A percentile compares a stretch with the other conserved stretches of the same genome.
Evolutionary conservation across 139 green algal genomes (phyloP).

Genomic region (Haematococcus sp.): DNA sequence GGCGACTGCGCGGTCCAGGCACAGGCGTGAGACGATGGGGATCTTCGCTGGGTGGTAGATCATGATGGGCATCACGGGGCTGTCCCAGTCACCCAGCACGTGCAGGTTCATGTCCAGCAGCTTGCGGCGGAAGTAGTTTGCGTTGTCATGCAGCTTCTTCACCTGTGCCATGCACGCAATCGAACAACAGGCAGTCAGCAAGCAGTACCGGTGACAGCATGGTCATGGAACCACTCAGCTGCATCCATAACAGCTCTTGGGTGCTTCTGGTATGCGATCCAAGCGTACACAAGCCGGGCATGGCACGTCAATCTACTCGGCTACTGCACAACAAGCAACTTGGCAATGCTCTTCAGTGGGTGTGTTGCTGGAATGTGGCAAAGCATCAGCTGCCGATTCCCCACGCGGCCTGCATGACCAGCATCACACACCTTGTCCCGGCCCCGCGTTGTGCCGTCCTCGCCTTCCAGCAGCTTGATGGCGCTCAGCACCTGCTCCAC

Average conservation of each 20-base stretch:
- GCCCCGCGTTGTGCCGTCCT: slow-evolving; percentile 48
- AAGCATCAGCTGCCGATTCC: too few relatives aligned
- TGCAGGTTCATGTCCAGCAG: slow-evolving; percentile 71
- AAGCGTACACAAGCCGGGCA: too few relatives aligned
- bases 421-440: slow-evolving; percentile 26
- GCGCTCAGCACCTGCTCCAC: slow-evolving; percentile 74
- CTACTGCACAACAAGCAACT: too few relatives aligned
- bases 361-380: too few relatives aligned
- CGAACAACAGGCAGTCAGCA: background rate
- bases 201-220: too few relatives aligned
- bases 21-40: slow-evolving; percentile 67
- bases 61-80: slow-evolving; percentile 98
- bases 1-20: slow-evolving; percentile 75
- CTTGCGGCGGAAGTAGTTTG: slow-evolving; percentile 86
- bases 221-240: too few relatives aligned
- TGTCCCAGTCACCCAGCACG: slow-evolving; percentile 93
- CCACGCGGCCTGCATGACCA: too few relatives aligned
- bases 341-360: too few relatives aligned
- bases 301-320: too few relatives aligned
- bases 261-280: too few relatives aligned
- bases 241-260: too few relatives aligned
- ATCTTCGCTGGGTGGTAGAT: slow-evolving; percentile 82
- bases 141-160: slow-evolving; percentile 82
- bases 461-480: slow-evolving; percentile 71
- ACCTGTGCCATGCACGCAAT: slow-evolving; percentile 64